Evolutionary conservation across 2,329 filamentous ascomycete genomes (phyloP).

Genomic region (Escovopsis weberi): DNA sequence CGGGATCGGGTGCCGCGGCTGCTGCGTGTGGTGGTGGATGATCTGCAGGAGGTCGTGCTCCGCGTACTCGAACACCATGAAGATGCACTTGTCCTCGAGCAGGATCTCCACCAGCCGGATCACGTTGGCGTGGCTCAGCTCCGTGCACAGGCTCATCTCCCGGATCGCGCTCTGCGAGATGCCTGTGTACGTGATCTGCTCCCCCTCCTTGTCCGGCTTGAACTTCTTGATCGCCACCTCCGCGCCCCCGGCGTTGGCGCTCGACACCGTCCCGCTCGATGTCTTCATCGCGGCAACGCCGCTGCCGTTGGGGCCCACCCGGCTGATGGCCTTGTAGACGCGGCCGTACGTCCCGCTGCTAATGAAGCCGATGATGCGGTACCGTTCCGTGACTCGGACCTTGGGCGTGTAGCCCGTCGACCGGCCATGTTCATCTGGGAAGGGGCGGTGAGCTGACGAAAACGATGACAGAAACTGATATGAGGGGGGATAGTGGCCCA

Average conservation of each 20-base stretch:
- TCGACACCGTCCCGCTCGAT: slow-evolving; percentile 3
- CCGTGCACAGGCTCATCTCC: slow-evolving; percentile 93
- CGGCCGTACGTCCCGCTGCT: slow-evolving; percentile 95
- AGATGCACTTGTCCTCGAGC: slow-evolving; percentile 96
- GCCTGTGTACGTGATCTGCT: slow-evolving; percentile 85
- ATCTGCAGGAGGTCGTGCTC: slow-evolving; percentile 96
- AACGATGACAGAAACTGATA: slow-evolving; percentile 6
- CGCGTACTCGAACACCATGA: slow-evolving; percentile 98
- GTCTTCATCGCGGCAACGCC: slow-evolving; percentile 3
- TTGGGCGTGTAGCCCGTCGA: slow-evolving; percentile 53
- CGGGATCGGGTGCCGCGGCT: slow-evolving; percentile 75
- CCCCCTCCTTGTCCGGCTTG: slow-evolving; percentile 97
- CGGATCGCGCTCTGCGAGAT: slow-evolving; percentile 95
- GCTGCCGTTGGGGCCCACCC: slow-evolving; percentile 14
- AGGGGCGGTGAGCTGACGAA: slow-evolving; percentile 21
- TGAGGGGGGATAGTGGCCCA: slow-evolving; percentile 12
- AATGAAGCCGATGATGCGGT: slow-evolving; percentile 96
- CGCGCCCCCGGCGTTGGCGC: slow-evolving; percentile 35
- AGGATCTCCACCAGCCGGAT: slow-evolving; percentile 91
- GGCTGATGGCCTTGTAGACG: slow-evolving; percentile 86
- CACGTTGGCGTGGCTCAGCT: slow-evolving; percentile 77
- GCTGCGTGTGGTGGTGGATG: slow-evolving; percentile 92
- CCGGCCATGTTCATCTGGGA: slow-evolving; percentile 38
- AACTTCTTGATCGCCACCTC: slow-evolving; percentile 99
- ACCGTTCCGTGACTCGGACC: slow-evolving; percentile 79